Base-by-base conservation (phyloP, 2,329 filamentous ascomycete genomes). In the Emmonsiellopsis sp. region DNA sequence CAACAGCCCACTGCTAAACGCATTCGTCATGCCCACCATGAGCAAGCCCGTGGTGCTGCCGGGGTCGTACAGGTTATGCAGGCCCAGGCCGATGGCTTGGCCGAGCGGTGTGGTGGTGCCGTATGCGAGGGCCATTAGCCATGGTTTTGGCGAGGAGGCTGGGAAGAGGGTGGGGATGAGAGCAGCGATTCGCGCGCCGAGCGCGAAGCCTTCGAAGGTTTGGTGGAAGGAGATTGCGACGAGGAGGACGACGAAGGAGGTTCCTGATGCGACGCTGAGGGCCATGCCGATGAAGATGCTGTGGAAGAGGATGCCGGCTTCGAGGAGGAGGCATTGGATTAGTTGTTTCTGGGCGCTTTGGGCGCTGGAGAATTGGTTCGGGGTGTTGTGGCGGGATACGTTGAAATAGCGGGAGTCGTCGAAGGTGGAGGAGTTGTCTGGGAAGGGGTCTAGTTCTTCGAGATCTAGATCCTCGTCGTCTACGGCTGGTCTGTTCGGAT, bases 281-380 rank as follows among this genome's bases (percentile, higher is more conserved):
- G 88, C 87, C 86, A 92, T 91, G 57, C 88, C 88, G 61, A 93
- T 92, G 64, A 93, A 93, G 52, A 93, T 78, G 63, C 83, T 87
- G 73, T 93, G 88, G 66, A 92, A 92, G 13, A 93, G 77, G 57
- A 93, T 92, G 16, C 88, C 88, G 0, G 87, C 87, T 70, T 92
- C 88, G 2, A 93, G 79, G 26, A 93, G 77, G 45, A 92, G 74
- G 60, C 87, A 91, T 67, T 93, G 88, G 8, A 91, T 73, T 61
- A 91, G 77, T 58, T 85, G 79, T 9, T 84, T 79, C 62, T 84
- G 80, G 55, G 69, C 59, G 61, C 63, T 51, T 55, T 64, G 63
- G 43, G 60, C 53, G 34, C 47, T 54, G 45, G 46, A 50, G 11
- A 44, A 26, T 31, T 55, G 59, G 50, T 53, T 54, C 26, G 41